These are phyloP conservation scores for Erythrobasidium hasegawianum DNA, from an alignment of 1,284 basidiomycete species.

Conservation along the genomic window DNA sequence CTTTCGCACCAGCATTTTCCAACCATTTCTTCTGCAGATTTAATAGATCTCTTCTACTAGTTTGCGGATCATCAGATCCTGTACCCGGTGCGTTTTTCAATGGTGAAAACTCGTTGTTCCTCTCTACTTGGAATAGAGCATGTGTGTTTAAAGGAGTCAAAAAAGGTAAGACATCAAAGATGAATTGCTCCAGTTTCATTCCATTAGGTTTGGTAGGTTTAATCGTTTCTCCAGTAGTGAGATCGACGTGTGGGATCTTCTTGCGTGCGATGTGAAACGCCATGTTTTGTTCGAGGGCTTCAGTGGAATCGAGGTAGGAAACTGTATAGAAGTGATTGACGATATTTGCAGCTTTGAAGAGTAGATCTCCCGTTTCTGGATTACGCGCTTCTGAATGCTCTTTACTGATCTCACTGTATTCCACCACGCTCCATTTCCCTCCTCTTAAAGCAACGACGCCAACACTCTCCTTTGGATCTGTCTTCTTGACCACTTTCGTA, in stretches of 20 bases:
- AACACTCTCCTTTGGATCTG: constrained; percentile 80
- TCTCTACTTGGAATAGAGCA: constrained; percentile 81
- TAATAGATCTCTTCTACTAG: constrained; percentile 82
- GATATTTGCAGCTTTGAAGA: constrained; percentile 94
- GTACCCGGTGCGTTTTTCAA: constrained; percentile 96
- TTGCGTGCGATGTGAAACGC: constrained; percentile 97
- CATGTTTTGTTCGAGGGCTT: constrained; percentile 80
- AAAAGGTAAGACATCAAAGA: constrained; percentile 98
- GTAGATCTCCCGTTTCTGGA: constrained; percentile 61
- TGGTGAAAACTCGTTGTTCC: constrained; percentile 89
- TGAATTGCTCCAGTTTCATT: constrained; percentile 98
- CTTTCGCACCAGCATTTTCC: constrained; percentile 66
- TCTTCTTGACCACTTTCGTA: constrained; percentile 93
- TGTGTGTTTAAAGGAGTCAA: constrained; percentile 58
- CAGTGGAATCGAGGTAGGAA: constrained; percentile 72
- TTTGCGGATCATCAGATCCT: constrained; percentile 87
- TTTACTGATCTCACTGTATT: constrained; percentile 92
- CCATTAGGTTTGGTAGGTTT: constrained; percentile 89
- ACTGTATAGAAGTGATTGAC: constrained; percentile 98
- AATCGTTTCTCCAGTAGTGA: constrained; percentile 60
- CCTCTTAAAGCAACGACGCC: constrained; percentile 86
- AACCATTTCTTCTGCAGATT: constrained; percentile 87
- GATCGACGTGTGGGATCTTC: constrained; percentile 84
- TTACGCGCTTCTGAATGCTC: constrained; percentile 74
- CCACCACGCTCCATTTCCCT: constrained; percentile 83